A percentile compares a stretch with the other conserved stretches of the same genome.
Evolutionary conservation across 805 yeast genomes (phyloP).

Genomic region (Wickerhamomyces subpelliculosus): DNA sequence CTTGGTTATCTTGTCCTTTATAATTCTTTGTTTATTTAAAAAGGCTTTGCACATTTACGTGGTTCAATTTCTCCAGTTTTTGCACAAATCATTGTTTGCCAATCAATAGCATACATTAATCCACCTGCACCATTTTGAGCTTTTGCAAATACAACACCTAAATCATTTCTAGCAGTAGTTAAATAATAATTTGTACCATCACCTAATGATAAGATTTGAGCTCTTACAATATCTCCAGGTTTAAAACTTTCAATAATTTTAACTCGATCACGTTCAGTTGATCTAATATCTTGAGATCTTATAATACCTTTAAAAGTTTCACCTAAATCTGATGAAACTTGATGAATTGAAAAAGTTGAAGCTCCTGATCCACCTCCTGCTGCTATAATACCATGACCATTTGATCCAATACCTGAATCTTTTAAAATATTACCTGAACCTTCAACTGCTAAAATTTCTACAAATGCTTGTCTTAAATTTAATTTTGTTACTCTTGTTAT

Average conservation of each 20-base stretch:
- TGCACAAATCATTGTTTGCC: slow-evolving; percentile 90
- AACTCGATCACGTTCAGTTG: slow-evolving; percentile 86
- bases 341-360: slow-evolving; percentile 32
- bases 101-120: slow-evolving; percentile 82
- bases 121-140: slow-evolving; percentile 61
- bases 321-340: slow-evolving; percentile 64
- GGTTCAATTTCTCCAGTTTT: slow-evolving; percentile 65
- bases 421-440: slow-evolving; percentile 47
- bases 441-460: slow-evolving; percentile 70
- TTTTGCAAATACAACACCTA: slow-evolving; percentile 90
- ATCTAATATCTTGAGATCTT: slow-evolving; percentile 80
- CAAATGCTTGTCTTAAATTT: slow-evolving; percentile 60
- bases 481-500: slow-evolving; percentile 67
- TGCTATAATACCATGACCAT: slow-evolving; percentile 33
- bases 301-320: slow-evolving; percentile 85
- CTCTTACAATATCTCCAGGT: slow-evolving; percentile 92
- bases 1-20: background rate
- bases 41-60: slow-evolving; percentile 92
- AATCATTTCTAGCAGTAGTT: slow-evolving; percentile 81
- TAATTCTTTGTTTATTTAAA: slow-evolving; percentile 20
- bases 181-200: slow-evolving; percentile 90
- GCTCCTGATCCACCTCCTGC: slow-evolving; percentile 55
- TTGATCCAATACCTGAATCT: slow-evolving; percentile 64
- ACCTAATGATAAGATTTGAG: slow-evolving; percentile 75
- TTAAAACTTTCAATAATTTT: slow-evolving; percentile 70